Base-by-base conservation (phyloP, 768 basidiomycete species). In the Leucocoprinus leucothites region DNA sequence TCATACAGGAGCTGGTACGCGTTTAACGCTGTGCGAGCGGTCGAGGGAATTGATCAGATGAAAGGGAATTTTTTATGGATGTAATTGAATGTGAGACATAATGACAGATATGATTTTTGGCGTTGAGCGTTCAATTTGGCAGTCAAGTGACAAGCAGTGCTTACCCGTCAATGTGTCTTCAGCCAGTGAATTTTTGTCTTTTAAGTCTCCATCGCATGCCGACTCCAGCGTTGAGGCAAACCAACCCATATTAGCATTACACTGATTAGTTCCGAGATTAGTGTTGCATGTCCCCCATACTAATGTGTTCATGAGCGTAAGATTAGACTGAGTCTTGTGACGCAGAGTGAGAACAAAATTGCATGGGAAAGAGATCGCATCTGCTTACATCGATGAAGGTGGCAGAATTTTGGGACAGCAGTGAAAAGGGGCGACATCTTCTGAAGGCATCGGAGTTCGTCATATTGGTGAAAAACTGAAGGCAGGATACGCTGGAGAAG, bases 271-370 rank as follows among this genome's bases (percentile, higher is more conserved):
- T 2, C 66, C 63, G 1, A 68, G 63, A 14, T 65, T 69, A 5
- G 89, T 88, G 61, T 91, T 86, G 67, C 92, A 94, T 0, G 87
- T 90, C 2, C 88, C 89, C 85, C 89, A 90, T 6, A 93, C 64
- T 48, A 91, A 73, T 8, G 73, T 67, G 62, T 92, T 93, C 63
- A 91, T 74, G 34, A 77, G 65, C 1, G 82, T 79, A 38, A 82
- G 64, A 68, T 89, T 84, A 2, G 67, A 64, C 69, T 88, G 86
- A 34, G 85, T 84, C 88, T 53, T 91, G 56, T 35, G 56, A 45
- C 50, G n/a, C 31, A 28, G 41, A 58, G 22, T 48, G 56, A 64
- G 7, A 60, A 44, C 36, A 22, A 47, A 28, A 13, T 18, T 25
- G 9, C 19, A 58, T 14, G 28, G 57, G 18, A 2, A 46, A 40